phyloP scores from a whole-genome alignment of 2,329 filamentous ascomycete genomes.

The Juglanconis oblonga region DNA sequence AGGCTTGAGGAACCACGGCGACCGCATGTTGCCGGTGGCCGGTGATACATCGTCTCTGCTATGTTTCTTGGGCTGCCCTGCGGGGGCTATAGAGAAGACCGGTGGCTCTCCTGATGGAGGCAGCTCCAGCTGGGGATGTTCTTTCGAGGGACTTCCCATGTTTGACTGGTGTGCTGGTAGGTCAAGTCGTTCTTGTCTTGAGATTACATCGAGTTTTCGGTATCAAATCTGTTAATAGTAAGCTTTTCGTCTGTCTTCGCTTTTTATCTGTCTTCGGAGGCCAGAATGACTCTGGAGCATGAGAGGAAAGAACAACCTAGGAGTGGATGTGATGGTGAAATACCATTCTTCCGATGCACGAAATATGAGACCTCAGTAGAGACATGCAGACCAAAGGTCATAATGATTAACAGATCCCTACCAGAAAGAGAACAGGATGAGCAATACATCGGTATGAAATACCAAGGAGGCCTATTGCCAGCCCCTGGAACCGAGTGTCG shows the following conservation, averaged over 20 bases:
- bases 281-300: too few relatives aligned
- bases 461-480: too few relatives aligned
- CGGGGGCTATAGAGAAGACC: neutral
- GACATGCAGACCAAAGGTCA: neutral
- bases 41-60: neutral
- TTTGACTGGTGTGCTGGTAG: neutral
- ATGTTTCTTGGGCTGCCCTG: neutral
- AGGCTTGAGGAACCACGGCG: slow-evolving; percentile 5
- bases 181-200: neutral
- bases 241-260: too few relatives aligned
- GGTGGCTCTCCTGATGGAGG: neutral
- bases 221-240: neutral
- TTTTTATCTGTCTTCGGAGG: too few relatives aligned
- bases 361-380: neutral
- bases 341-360: neutral
- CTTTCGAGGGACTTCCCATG: neutral
- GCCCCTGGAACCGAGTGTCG: too few relatives aligned
- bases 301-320: neutral
- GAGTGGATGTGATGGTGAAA: neutral
- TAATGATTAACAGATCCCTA: too few relatives aligned
- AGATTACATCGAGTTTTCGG: neutral
- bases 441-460: too few relatives aligned
- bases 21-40: neutral
- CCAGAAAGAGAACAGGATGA: too few relatives aligned
- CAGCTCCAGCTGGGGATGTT: neutral